Evolutionary conservation across 108 stramenopile genomes (phyloP), one percentile per base, ranked within the genome.

Genomic region (Cylindrotheca closterium): DNA sequence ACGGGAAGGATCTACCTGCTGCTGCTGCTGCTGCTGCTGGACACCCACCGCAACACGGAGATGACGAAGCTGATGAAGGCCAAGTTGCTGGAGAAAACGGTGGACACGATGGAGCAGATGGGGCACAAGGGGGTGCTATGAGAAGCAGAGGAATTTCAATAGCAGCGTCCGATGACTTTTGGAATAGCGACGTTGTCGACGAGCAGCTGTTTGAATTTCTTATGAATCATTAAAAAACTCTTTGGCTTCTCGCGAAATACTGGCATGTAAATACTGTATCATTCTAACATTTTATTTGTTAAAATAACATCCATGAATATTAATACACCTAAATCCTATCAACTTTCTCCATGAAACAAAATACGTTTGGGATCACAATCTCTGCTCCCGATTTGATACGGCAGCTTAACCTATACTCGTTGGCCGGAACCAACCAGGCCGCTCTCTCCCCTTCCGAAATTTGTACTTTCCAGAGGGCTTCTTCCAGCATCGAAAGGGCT

Each of bases 151-250:
- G 74, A 8, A 29, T 79, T 33, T 76, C 74, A n/a, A 50, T 84
- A 3, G 70, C 68, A 24, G 30, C 54, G 26, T 21, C 68, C 7
- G 84, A 88, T 17, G 79, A 85, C 17, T 87, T 92, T 70, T 92
- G 91, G 91, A 77, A 87, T 37, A 55, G 74, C 1, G 85, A 80
- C 25, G 73, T 82, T 53, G 79, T 80, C n/a, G 83, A 93, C 45
- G 87, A 89, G 25, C 77, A 93, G 47, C 79, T 93, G 1, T 93
- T 93, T 73, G 86, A 93, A 60, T 93, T 93, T 58, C 75, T 93
- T 68, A 86, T 87, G 83, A 82, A 85, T 48, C 60, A 63, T 37
- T 78, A 66, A 51, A 34, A 15, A n/a, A n/a, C n/a, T n/a, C n/a
- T n/a, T n/a, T n/a, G n/a, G n/a, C n/a, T n/a, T n/a, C n/a, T n/a